Percentiles rank a stretch among this genome's conserved stretches.
phyloP scores from a whole-genome alignment of 2,329 filamentous ascomycete species.

The Stenocarpella maydis region DNA sequence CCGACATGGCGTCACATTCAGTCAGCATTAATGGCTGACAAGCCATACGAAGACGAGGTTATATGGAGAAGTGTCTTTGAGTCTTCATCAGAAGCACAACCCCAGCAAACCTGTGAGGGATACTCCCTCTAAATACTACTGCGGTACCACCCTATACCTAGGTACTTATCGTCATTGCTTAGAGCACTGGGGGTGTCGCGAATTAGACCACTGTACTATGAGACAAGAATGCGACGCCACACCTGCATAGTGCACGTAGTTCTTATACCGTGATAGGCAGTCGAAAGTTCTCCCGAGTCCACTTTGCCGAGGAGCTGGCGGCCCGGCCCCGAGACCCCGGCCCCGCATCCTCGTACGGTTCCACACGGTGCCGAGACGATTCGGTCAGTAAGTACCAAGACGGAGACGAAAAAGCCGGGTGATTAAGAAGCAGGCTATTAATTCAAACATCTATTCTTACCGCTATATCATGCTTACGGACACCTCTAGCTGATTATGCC shows the following conservation, averaged over 20 bases:
- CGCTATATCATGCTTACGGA: neutral
- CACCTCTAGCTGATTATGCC: neutral
- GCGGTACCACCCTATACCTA: no score
- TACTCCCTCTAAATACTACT: no score
- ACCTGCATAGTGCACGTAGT: no score
- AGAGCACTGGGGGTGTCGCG: no score
- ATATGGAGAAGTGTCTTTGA: neutral
- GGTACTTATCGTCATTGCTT: no score
- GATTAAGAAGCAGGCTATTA: neutral
- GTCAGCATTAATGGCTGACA: neutral
- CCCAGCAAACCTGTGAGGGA: no score
- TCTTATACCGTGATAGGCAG: neutral
- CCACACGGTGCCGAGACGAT: no score
- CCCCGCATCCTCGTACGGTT: slow-evolving; percentile 3
- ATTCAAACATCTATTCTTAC: neutral
- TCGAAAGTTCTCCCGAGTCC: neutral
- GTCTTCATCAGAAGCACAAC: neutral
- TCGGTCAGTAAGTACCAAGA: no score
- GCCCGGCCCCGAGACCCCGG: neutral
- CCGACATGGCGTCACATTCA: neutral
- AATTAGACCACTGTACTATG: no score
- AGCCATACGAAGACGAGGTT: neutral
- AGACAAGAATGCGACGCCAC: no score
- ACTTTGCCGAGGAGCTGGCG: neutral
- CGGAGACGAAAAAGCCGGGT: fast-evolving